A percentile compares a stretch with the other conserved stretches of the same genome.
Evolutionary conservation across 1,284 basidiomycete genomes (phyloP).

Genomic region (Spongispora temasekensis): DNA sequence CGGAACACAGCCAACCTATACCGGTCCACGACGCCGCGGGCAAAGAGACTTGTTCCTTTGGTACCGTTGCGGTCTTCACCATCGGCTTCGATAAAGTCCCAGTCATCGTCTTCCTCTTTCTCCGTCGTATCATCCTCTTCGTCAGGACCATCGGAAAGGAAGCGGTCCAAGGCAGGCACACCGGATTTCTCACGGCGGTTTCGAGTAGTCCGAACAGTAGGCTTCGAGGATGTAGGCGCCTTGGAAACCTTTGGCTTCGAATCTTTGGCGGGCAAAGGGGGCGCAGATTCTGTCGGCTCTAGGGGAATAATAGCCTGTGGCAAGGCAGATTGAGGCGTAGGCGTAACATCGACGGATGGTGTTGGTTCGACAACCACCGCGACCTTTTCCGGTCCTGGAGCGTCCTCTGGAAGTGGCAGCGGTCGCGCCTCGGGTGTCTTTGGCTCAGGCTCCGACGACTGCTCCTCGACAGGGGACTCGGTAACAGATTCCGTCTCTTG

Average conservation of each 20-base stretch:
- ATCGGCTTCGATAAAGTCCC: slow-evolving; percentile 83
- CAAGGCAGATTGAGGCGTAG: slow-evolving; percentile 18
- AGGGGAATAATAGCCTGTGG: slow-evolving; percentile 3
- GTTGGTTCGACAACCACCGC: slow-evolving; percentile 17
- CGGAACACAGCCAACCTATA: slow-evolving; percentile 82
- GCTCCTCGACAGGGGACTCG: slow-evolving; percentile 33
- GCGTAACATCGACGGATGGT: slow-evolving; percentile 20
- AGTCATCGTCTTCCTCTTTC: slow-evolving; percentile 76
- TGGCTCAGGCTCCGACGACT: slow-evolving; percentile 51
- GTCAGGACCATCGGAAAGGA: slow-evolving; percentile 58
- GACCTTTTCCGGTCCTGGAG: slow-evolving; percentile 19
- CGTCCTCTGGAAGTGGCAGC: slow-evolving; percentile 42
- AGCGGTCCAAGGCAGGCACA: slow-evolving; percentile 70
- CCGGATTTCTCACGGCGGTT: slow-evolving; percentile 74
- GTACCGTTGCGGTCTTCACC: slow-evolving; percentile 78
- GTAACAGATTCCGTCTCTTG: slow-evolving; percentile 31
- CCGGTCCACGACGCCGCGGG: slow-evolving; percentile 80
- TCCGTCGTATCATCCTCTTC: slow-evolving; percentile 55
- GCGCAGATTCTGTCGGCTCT: slow-evolving; percentile 23
- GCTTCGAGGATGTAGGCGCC: slow-evolving; percentile 23
- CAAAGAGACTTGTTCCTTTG: slow-evolving; percentile 75
- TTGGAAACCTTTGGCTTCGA: slow-evolving; percentile 36
- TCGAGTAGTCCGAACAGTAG: slow-evolving; percentile 33
- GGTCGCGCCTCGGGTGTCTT: slow-evolving; percentile 74
- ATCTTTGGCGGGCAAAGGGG: slow-evolving; percentile 31